These are phyloP conservation scores for Colletotrichum lindemuthianum DNA, from an alignment of 2,329 filamentous ascomycete genomes.

Conservation along the genomic window DNA sequence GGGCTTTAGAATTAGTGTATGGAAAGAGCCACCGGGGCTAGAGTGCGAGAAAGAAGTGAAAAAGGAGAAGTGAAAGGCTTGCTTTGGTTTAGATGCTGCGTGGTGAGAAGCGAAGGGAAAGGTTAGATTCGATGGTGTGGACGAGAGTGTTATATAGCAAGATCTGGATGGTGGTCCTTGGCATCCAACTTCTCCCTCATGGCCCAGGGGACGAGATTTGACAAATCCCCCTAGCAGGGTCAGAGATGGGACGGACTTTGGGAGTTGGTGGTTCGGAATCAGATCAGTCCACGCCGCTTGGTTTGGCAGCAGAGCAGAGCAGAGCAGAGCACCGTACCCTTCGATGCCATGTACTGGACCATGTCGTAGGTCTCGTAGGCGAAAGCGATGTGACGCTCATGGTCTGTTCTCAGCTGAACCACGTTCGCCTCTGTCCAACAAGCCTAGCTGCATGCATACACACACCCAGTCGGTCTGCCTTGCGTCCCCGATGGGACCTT, in stretches of 20 bases:
- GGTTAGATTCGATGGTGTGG: constrained; percentile 22
- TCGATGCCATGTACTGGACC: no score
- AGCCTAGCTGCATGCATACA: neutral
- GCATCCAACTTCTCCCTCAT: constrained; percentile 27
- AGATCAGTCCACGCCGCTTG: constrained; percentile 26
- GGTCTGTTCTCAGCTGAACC: constrained; percentile 34
- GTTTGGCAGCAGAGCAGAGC: neutral
- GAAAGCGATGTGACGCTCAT: constrained; percentile 12
- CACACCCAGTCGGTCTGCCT: constrained; percentile 15
- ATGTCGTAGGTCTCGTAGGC: neutral
- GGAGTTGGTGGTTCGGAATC: constrained; percentile 24
- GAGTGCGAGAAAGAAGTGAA: constrained; percentile 15
- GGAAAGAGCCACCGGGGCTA: constrained; percentile 32
- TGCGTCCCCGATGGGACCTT: constrained; percentile 27
- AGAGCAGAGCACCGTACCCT: neutral
- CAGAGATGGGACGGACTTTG: constrained; percentile 24
- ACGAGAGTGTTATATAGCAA: constrained; percentile 33
- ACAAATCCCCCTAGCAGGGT: constrained; percentile 25
- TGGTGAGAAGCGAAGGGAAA: constrained; percentile 12
- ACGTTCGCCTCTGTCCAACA: constrained; percentile 5
- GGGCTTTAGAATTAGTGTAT: neutral
- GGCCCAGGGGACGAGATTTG: constrained; percentile 27
- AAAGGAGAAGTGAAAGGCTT: constrained; percentile 32
- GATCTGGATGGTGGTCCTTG: constrained; percentile 24
- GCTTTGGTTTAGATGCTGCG: constrained; percentile 31